Evolutionary conservation across 1,284 basidiomycete species (phyloP).

Genomic region (Leccinum ponderosum): DNA sequence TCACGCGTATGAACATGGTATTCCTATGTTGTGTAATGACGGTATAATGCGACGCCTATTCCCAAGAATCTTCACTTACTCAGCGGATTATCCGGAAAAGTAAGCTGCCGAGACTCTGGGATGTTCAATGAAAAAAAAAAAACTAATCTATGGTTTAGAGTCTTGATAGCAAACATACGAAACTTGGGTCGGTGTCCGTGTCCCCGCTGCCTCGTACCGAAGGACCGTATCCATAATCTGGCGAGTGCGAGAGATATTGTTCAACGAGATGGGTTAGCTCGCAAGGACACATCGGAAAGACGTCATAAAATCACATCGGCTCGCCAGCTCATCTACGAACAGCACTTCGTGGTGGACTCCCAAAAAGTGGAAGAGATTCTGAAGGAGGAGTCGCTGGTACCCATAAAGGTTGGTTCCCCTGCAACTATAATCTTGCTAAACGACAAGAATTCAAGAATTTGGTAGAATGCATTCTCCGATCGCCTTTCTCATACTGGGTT

Average conservation of each 20-base stretch:
- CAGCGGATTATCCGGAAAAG: background rate
- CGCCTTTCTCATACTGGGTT: background rate
- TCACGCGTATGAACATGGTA: background rate
- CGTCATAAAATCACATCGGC: background rate
- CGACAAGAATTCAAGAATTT: too few species aligned
- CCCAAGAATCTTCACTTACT: background rate
- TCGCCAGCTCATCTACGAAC: background rate
- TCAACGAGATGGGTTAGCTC: background rate
- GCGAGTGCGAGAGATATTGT: background rate
- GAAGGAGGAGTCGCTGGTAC: background rate
- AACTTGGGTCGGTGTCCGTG: background rate
- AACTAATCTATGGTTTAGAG: background rate
- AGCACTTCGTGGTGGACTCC: background rate
- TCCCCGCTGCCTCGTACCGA: background rate
- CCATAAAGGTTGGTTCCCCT: background rate
- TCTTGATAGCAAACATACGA: background rate
- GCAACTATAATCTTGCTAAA: too few species aligned
- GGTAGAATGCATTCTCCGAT: background rate
- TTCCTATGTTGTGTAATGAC: background rate
- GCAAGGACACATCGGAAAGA: background rate
- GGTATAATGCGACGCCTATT: background rate
- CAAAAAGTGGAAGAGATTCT: background rate
- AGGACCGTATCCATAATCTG: background rate
- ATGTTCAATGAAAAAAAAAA: background rate
- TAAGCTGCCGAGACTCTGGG: background rate